A percentile compares a stretch with the other conserved stretches of the same genome.
phyloP scores from a whole-genome alignment of 2,329 filamentous ascomycete species.

The Scedosporium minutisporum region DNA sequence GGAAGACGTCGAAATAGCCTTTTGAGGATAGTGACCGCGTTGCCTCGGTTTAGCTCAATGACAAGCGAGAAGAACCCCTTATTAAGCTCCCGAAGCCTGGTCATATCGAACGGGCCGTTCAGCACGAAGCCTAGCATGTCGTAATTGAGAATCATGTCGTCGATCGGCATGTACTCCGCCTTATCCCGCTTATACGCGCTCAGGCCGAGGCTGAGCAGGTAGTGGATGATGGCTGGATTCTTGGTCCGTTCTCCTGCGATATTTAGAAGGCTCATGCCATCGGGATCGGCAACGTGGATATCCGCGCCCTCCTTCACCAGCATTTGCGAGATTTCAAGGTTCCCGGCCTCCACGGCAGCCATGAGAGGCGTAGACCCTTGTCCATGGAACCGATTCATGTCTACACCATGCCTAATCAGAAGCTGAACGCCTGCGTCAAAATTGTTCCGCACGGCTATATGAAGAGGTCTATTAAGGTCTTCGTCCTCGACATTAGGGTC shows the following conservation, averaged over 20 bases:
- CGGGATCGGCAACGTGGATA: background rate
- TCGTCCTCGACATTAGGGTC: conserved; percentile 4
- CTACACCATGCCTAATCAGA: background rate
- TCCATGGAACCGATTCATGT: background rate
- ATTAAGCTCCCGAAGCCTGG: background rate
- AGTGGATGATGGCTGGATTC: conserved; percentile 8
- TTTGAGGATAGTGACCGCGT: background rate
- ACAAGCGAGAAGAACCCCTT: conserved; percentile 5
- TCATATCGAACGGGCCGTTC: conserved; percentile 51
- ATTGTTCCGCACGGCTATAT: background rate
- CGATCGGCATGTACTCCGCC: conserved; percentile 7
- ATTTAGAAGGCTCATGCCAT: conserved; percentile 2
- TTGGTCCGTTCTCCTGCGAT: conserved; percentile 7
- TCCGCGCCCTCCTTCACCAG: background rate
- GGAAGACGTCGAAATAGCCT: conserved; percentile 7
- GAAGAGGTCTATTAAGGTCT: background rate
- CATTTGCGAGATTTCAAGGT: background rate
- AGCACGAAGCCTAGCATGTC: conserved; percentile 83
- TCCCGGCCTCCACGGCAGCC: conserved; percentile 2
- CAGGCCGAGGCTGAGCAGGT: conserved; percentile 9
- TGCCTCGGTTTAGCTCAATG: conserved; percentile 3
- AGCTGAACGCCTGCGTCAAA: background rate
- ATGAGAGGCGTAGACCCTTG: conserved; percentile 8
- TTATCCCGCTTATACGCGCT: conserved; percentile 9
- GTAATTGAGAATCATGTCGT: conserved; percentile 51